A percentile compares a stretch with the other conserved stretches of the same genome.
Conservation (phyloP, 768 basidiomycete species). For the Leucocoprinus birnbaumii region DNA sequence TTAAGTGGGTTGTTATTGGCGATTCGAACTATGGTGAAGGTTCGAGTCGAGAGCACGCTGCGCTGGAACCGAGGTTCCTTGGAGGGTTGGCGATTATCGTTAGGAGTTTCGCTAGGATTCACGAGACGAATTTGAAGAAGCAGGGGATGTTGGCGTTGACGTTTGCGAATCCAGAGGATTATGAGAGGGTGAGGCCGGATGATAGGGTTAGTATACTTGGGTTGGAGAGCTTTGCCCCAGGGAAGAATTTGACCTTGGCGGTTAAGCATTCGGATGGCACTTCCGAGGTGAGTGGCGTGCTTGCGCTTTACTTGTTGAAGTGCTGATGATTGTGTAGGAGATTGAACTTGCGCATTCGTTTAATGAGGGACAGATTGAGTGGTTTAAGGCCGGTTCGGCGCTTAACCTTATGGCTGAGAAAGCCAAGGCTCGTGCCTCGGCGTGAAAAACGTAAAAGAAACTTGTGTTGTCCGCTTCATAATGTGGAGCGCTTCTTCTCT, state of each 20-base stretch:
- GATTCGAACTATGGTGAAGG: slow-evolving; percentile 97
- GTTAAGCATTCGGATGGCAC: slow-evolving; percentile 82
- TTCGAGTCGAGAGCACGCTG: slow-evolving; percentile 97
- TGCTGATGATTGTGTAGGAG: slow-evolving; percentile 37
- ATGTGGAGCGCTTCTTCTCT: too few relatives aligned
- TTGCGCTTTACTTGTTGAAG: background rate
- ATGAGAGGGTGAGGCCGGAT: slow-evolving; percentile 84
- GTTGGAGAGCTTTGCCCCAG: slow-evolving; percentile 84
- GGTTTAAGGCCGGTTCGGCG: slow-evolving; percentile 98
- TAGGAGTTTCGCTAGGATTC: slow-evolving; percentile 96
- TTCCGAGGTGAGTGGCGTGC: slow-evolving; percentile 46
- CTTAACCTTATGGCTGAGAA: slow-evolving; percentile 82
- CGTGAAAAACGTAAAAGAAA: too few relatives aligned
- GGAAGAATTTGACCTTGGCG: slow-evolving; percentile 83
- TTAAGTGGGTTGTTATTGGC: slow-evolving; percentile 98
- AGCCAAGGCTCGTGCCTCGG: slow-evolving; percentile 44
- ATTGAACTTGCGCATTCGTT: slow-evolving; percentile 87
- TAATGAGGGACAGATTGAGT: slow-evolving; percentile 95
- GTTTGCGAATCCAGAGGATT: slow-evolving; percentile 89
- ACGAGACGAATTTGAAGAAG: slow-evolving; percentile 99
- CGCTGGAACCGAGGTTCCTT: slow-evolving; percentile 92
- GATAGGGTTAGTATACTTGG: slow-evolving; percentile 92
- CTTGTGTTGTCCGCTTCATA: too few relatives aligned
- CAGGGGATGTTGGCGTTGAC: slow-evolving; percentile 98
- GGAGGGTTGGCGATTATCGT: slow-evolving; percentile 95